A percentile compares a stretch with the other conserved stretches of the same genome.
Evolutionary conservation across 257 asterid genomes (phyloP).

Genomic region (Phtheirospermum japonicum): DNA sequence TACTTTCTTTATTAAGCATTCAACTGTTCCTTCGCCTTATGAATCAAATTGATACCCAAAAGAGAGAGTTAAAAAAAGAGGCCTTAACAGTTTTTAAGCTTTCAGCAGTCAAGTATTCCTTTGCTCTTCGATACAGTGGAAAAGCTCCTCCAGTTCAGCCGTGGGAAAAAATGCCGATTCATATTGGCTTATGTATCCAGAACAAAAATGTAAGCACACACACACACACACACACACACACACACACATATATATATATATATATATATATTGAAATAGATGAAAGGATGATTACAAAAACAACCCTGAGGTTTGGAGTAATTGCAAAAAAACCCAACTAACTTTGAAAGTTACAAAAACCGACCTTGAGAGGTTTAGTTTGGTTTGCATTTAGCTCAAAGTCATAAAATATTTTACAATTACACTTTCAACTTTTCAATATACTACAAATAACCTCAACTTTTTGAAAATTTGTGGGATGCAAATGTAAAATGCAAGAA

Average conservation of each 20-base stretch:
- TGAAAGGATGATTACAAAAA: neutral
- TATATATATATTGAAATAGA: too few species aligned
- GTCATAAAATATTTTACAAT: too few species aligned
- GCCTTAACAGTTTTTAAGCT: slow-evolving; percentile 73
- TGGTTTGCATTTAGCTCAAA: too few species aligned
- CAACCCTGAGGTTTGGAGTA: too few species aligned
- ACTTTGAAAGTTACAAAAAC: too few species aligned
- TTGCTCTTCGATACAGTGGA: slow-evolving; percentile 73
- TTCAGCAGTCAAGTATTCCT: slow-evolving; percentile 82
- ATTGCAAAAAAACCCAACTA: too few species aligned
- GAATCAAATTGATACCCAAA: slow-evolving; percentile 6
- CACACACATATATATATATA: slow-evolving; percentile 30
- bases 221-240: too few species aligned
- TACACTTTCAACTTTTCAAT: too few species aligned
- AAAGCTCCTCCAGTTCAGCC: slow-evolving; percentile 48
- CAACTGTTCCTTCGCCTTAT: neutral
- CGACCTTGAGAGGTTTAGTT: too few species aligned
- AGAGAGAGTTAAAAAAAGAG: slow-evolving; percentile 2
- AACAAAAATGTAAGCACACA: slow-evolving; percentile 80
- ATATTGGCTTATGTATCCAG: slow-evolving; percentile 84
- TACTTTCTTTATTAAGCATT: neutral
- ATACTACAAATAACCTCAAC: too few species aligned
- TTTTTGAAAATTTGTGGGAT: too few species aligned
- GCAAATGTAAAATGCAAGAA: too few species aligned
- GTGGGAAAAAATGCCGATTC: slow-evolving; percentile 56